Evolutionary conservation across 345 rosid genomes (phyloP).

Genomic region (Durio zibethinus): DNA sequence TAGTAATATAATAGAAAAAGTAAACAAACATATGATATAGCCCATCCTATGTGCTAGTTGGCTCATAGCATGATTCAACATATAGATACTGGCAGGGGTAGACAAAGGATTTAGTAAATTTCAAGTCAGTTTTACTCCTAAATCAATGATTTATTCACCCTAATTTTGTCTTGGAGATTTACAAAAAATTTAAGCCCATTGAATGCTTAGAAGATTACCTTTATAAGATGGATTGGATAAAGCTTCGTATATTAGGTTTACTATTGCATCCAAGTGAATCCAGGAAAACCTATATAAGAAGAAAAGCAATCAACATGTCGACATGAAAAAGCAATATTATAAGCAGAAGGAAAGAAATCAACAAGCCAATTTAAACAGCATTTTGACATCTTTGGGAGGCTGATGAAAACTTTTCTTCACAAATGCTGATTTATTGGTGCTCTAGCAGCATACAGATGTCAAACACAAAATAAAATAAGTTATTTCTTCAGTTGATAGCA

Average conservation of each 20-base stretch:
- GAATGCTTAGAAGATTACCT: constrained; percentile 34
- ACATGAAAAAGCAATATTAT: neutral
- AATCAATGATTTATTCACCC: neutral
- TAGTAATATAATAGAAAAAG: neutral
- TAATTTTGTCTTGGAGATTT: neutral
- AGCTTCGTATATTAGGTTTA: constrained; percentile 78
- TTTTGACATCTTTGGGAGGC: neutral
- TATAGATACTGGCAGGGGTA: neutral
- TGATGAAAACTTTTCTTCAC: neutral
- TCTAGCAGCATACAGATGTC: neutral
- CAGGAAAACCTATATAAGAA: constrained; percentile 76
- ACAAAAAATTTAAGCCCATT: too few relatives aligned
- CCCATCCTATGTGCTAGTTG: neutral
- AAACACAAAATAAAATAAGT: neutral
- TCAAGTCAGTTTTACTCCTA: neutral
- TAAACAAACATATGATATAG: neutral
- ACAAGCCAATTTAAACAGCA: neutral
- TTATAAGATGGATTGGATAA: constrained; percentile 70
- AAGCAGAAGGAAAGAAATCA: neutral
- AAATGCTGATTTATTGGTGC: neutral
- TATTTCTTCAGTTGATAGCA: neutral
- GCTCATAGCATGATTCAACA: neutral
- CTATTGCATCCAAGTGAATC: constrained; percentile 93
- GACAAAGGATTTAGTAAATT: neutral
- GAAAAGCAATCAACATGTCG: neutral